phyloP scores from a whole-genome alignment of 208 protist genomes.

The Crithidia mellificae region DNA sequence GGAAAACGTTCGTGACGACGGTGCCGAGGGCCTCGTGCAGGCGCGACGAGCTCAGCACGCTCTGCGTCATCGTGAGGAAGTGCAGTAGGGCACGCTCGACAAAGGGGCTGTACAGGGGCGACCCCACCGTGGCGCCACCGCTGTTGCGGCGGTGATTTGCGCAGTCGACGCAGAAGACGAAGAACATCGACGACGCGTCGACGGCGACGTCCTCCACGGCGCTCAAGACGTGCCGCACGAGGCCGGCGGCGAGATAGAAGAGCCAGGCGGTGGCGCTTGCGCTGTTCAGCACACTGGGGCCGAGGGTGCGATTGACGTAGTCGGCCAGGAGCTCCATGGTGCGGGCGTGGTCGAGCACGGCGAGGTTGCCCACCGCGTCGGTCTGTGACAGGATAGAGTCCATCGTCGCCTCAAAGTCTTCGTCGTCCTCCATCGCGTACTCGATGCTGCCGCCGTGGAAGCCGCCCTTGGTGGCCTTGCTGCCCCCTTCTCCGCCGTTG shows the following conservation, averaged over 20 bases:
- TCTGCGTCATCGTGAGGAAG: constrained; percentile 69
- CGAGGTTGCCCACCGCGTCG: constrained; percentile 49
- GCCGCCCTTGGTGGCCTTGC: constrained; percentile 2
- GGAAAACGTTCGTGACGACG: constrained; percentile 75
- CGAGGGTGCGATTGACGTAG: constrained; percentile 53
- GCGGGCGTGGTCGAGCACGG: constrained; percentile 43
- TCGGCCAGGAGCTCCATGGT: constrained; percentile 56
- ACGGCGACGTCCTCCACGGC: constrained; percentile 49
- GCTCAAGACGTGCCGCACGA: constrained; percentile 56
- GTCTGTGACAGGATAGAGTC: constrained; percentile 63
- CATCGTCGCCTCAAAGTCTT: constrained; percentile 50
- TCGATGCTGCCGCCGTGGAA: constrained; percentile 14
- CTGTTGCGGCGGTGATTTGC: constrained; percentile 48
- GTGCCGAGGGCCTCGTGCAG: constrained; percentile 46
- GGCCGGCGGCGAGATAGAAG: constrained; percentile 68
- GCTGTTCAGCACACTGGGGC: constrained; percentile 53
- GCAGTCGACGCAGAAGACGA: constrained; percentile 72
- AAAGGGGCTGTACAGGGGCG: constrained; percentile 42
- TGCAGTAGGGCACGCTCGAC: constrained; percentile 76
- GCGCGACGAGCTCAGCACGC: constrained; percentile 51
- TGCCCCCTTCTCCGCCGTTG: neutral
- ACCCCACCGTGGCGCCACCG: constrained; percentile 16
- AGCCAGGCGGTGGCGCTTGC: constrained; percentile 74
- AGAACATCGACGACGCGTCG: constrained; percentile 55
- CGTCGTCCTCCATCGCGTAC: constrained; percentile 32